Conservation (phyloP, 257 asterid species). For the Scutellaria galericulata region DNA sequence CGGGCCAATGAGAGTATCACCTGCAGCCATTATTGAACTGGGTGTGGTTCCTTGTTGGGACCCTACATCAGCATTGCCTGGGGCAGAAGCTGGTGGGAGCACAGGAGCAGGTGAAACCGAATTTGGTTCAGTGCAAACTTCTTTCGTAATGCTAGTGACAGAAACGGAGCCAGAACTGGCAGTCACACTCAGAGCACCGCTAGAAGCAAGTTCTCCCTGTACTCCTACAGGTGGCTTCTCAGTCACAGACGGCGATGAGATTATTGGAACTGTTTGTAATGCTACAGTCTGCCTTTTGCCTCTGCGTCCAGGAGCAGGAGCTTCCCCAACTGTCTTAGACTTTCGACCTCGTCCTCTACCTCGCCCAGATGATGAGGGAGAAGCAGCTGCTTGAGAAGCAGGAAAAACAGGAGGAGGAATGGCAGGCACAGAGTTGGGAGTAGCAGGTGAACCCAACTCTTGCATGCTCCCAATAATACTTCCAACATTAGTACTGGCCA, state of each 20-base stretch:
- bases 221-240: constrained; percentile 40
- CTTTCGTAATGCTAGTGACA: constrained; percentile 40
- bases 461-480: constrained; percentile 49
- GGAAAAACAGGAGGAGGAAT: constrained; percentile 46
- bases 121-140: constrained; percentile 38
- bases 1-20: constrained; percentile 37
- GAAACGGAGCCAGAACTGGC: constrained; percentile 42
- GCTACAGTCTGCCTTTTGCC: constrained; percentile 63
- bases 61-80: constrained; percentile 38
- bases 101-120: constrained; percentile 41
- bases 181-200: constrained; percentile 31
- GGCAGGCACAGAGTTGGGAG: constrained; percentile 47
- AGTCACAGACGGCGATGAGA: constrained; percentile 35
- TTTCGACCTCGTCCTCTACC: constrained; percentile 85
- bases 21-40: constrained; percentile 38
- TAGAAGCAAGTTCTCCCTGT: constrained; percentile 45
- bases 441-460: constrained; percentile 44
- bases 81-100: constrained; percentile 46
- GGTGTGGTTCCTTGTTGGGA: constrained; percentile 40
- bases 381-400: constrained; percentile 52
- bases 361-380: constrained; percentile 60
- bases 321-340: constrained; percentile 65
- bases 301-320: constrained; percentile 70
- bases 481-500: constrained; percentile 38
- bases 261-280: constrained; percentile 45